Evolutionary conservation across 768 basidiomycete genomes (phyloP).

Genomic region (Lyophyllum semitale): DNA sequence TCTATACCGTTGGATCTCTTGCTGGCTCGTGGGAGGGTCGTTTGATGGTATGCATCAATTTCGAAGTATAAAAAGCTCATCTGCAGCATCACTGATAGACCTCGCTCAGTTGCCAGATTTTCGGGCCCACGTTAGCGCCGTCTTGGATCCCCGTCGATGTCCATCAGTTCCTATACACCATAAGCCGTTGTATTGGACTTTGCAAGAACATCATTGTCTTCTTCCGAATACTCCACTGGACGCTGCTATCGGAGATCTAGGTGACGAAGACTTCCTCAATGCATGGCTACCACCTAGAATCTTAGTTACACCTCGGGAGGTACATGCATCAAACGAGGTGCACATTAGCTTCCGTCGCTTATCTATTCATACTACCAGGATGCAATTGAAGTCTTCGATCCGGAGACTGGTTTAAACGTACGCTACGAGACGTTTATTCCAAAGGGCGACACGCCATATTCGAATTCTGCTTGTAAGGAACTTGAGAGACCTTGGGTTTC

Average conservation of each 20-base stretch:
- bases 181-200: constrained; percentile 39
- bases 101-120: constrained; percentile 21
- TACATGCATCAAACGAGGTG: constrained; percentile 21
- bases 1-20: constrained; percentile 45
- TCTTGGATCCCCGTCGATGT: constrained; percentile 21
- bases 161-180: constrained; percentile 29
- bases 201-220: constrained; percentile 51
- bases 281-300: constrained; percentile 47
- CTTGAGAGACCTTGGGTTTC: constrained; percentile 27
- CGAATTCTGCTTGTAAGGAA: constrained; percentile 34
- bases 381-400: constrained; percentile 43
- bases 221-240: constrained; percentile 35
- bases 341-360: not conserved
- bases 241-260: constrained; percentile 33
- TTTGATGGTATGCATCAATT: constrained; percentile 36
- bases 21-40: constrained; percentile 50
- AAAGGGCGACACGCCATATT: constrained; percentile 35
- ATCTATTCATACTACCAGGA: constrained; percentile 27
- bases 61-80: not conserved
- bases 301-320: constrained; percentile 31
- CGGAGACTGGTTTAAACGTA: constrained; percentile 34
- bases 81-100: constrained; percentile 2
- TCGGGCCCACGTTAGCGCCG: constrained; percentile 20
- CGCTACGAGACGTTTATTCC: constrained; percentile 50
- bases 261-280: constrained; percentile 46